Percentiles rank a stretch among this genome's conserved stretches.
Evolutionary conservation across 164 flowering plant genomes (phyloP).

Genomic region (Santalum album): DNA sequence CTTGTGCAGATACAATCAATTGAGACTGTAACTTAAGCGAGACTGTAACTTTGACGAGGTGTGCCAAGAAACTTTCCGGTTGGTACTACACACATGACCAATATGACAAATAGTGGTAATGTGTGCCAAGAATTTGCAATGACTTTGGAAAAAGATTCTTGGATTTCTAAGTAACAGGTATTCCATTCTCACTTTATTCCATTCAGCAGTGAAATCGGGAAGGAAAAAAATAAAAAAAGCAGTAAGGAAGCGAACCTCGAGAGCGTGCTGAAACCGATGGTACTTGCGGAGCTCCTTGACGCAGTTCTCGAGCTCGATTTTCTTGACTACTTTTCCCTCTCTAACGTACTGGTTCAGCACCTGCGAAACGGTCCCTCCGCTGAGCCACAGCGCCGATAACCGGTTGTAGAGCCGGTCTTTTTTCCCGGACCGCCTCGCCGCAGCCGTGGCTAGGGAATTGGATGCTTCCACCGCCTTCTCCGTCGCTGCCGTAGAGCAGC

Average conservation of each 20-base stretch:
- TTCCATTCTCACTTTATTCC: too few species aligned
- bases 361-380: neutral
- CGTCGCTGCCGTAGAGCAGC: neutral
- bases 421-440: neutral
- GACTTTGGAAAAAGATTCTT: too few species aligned
- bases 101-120: too few species aligned
- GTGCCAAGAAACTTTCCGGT: too few species aligned
- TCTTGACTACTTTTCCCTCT: neutral
- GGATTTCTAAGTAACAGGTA: too few species aligned
- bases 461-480: neutral
- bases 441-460: neutral
- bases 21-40: too few species aligned
- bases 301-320: neutral
- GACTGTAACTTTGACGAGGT: too few species aligned
- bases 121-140: too few species aligned
- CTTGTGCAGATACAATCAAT: too few species aligned
- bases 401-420: neutral
- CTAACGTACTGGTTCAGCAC: neutral
- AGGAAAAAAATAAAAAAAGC: too few species aligned
- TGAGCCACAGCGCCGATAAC: neutral
- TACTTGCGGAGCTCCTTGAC: constrained; percentile 2
- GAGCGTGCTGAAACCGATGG: neutral
- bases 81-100: too few species aligned
- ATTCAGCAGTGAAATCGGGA: too few species aligned
- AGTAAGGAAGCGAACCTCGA: neutral